Evolutionary conservation across 2,329 filamentous ascomycete species (phyloP), one percentile per base, ranked within the genome.

Genomic region (Ophiocordyceps camponoti-floridani): DNA sequence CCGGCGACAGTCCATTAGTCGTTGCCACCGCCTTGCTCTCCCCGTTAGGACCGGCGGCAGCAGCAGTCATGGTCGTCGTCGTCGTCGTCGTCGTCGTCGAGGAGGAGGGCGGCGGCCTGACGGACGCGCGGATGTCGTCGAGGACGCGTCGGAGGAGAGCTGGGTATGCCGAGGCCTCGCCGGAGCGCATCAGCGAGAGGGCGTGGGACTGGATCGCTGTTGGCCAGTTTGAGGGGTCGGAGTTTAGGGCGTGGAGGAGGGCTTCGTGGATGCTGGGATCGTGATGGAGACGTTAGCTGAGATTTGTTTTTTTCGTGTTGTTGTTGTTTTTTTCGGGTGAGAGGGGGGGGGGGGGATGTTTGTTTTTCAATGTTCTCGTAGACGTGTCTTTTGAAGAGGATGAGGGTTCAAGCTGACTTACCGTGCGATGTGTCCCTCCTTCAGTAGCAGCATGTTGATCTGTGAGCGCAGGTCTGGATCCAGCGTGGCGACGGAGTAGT

Each of bases 381-480:
- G 11, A 4, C 4, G 13, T 35, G 13, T 4, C 9, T 35, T 11
- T 11, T 11, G 5, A 13, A 13, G 31, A 35, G 4, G 31, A 35
- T 31, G 7, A 12, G 12, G 14, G n/a, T 8, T 18, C 12, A 18
- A 18, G 23, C 43, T 3, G 33, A 49, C 62, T 44, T 64, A 79
- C 77, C 72, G 76, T 42, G 66, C 59, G 23, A 79, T 69, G 49
- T 79, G 71, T 3, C 76, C 76, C 41, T 77, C 74, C 38, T 66
- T 64, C 31, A 80, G 62, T 23, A 81, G 61, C 12, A 73, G 53
- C 10, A 66, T 64, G 55, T 81, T 80, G 53, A 81, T 75, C 52
- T 78, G 69, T 2, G 75, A 79, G 19, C 77, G 66, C 46, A 80
- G 59, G 47, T 80, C 76, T 7, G 71, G 66, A 51, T 81, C 77